Percentiles rank a stretch among this genome's conserved stretches.
Evolutionary conservation across 2,329 filamentous ascomycete species (phyloP).

Genomic region (Davidsoniella eucalypti): DNA sequence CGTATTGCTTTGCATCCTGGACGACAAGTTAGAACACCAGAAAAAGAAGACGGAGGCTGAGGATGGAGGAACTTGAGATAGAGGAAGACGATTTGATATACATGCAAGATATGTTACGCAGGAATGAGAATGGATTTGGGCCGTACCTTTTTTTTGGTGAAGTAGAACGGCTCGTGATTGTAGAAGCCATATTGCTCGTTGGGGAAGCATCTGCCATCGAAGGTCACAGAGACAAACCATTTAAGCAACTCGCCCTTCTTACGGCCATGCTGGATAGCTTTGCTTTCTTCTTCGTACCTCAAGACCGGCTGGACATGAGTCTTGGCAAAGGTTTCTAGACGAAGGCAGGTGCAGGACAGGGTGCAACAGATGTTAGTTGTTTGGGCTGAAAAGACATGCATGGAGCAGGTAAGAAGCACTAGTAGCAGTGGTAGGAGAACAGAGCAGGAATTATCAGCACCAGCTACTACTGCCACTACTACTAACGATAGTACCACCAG

Average conservation of each 20-base stretch:
- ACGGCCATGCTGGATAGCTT: background rate
- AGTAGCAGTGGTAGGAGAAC: background rate
- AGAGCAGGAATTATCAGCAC: background rate
- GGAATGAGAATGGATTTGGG: too few relatives aligned
- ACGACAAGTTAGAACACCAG: background rate
- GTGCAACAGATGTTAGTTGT: background rate
- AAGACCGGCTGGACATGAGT: background rate
- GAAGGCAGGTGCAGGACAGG: background rate
- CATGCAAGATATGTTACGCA: background rate
- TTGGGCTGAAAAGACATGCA: background rate
- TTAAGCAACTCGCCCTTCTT: constrained; percentile 1
- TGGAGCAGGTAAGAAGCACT: background rate
- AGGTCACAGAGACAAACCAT: background rate
- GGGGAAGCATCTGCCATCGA: constrained; percentile 14
- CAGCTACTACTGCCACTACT: too few relatives aligned
- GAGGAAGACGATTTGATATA: too few relatives aligned
- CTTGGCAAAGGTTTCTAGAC: background rate
- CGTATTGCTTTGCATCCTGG: constrained; percentile 34
- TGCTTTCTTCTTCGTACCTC: background rate
- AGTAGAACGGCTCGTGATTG: constrained; percentile 20
- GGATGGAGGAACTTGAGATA: background rate
- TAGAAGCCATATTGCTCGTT: constrained; percentile 22
- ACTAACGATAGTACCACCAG: too few relatives aligned
- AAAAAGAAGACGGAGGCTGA: background rate
- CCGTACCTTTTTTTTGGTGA: constrained; percentile 30